Percentiles rank a stretch among this genome's conserved stretches.
Conservation (phyloP, 2,329 filamentous ascomycete genomes). For the Peltaster fructicola region DNA sequence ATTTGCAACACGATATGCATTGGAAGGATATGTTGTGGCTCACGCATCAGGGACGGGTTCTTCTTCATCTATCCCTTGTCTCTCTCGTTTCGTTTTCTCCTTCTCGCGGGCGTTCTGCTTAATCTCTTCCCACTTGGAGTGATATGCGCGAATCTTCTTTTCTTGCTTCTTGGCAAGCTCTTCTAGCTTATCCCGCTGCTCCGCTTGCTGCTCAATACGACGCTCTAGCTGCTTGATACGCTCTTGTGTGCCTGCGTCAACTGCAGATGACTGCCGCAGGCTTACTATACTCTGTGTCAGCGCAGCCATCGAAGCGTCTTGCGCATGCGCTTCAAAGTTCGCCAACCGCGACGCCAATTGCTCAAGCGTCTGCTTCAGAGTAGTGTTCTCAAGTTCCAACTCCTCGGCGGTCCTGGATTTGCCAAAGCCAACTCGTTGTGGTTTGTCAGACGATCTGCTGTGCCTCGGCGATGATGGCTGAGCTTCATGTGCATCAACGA, state of each 20-base stretch:
- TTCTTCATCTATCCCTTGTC: too few species aligned
- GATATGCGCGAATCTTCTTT: conserved; percentile 45
- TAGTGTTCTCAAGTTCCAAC: conserved; percentile 71
- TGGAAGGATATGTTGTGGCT: too few species aligned
- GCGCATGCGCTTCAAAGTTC: conserved; percentile 81
- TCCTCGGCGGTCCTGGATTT: conserved; percentile 63
- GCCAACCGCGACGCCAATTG: conserved; percentile 75
- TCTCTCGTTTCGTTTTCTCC: conserved; percentile 5
- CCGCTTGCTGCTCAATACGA: conserved; percentile 31
- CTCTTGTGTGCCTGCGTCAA: conserved; percentile 34
- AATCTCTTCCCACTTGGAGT: conserved; percentile 50
- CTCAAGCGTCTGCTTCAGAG: conserved; percentile 69
- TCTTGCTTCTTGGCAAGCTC: conserved; percentile 44
- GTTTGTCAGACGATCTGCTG: conserved; percentile 24
- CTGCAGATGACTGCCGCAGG: conserved; percentile 33
- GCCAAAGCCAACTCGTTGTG: conserved; percentile 16
- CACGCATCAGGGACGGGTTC: too few species aligned
- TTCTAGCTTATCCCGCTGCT: conserved; percentile 44
- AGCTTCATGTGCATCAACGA: conserved; percentile 70
- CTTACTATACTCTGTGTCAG: conserved; percentile 61
- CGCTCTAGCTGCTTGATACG: conserved; percentile 10
- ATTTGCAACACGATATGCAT: too few species aligned
- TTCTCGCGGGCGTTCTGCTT: conserved; percentile 40
- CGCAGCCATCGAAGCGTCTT: conserved; percentile 54
- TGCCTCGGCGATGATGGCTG: conserved; percentile 24